Base-by-base conservation (phyloP, 2,329 filamentous ascomycete species). In the Incumbomyces lentus region DNA sequence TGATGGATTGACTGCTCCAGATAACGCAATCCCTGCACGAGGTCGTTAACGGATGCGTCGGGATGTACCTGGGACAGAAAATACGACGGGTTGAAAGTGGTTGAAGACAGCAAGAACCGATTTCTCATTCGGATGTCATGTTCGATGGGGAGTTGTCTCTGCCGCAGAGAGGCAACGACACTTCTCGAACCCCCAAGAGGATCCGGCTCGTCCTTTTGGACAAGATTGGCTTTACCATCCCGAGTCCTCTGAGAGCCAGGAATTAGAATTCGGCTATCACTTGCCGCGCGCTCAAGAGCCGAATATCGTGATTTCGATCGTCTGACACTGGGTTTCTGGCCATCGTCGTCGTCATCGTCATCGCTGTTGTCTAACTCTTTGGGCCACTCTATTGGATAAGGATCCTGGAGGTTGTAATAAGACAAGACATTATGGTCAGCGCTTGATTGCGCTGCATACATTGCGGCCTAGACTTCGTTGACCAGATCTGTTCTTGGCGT, bases 1-100 rank as follows among this genome's bases (percentile, higher is more conserved):
- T 96, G 86, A 59, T 96, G 92, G 59, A 98, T 98, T 1, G 90
- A 95, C 51, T 79, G 78, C 14, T 88, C 92, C 16, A 98, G 77
- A 49, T 84, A 81, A 55, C 95, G 84, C 16, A 98, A 76, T 2
- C 92, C 93, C 40, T 78, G 73, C 11, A 95, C 72, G 1, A 98
- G 72, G 38, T 81, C 79, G 56, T 87, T 78, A 1, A 89, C 95
- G 46, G 90, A 88, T 46, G 85, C 90, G 40, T 81, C 78, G 49
- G 85, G 81, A 64, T 98, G 93, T 54, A 93, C 84, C 63, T 95
- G 86, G 0, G 90, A 92, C 11, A 98, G 75, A 64, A 95, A 98
- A 6, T 95, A 71, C 2, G 86, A 50, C 1, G 92, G 92, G 1
- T 88, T 94, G 69, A 98, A 98, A 42, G 86, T 89, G 11, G 90